These are phyloP conservation scores for Colletotrichum costaricense DNA, from an alignment of 2,329 filamentous ascomycete genomes.

Conservation along the genomic window DNA sequence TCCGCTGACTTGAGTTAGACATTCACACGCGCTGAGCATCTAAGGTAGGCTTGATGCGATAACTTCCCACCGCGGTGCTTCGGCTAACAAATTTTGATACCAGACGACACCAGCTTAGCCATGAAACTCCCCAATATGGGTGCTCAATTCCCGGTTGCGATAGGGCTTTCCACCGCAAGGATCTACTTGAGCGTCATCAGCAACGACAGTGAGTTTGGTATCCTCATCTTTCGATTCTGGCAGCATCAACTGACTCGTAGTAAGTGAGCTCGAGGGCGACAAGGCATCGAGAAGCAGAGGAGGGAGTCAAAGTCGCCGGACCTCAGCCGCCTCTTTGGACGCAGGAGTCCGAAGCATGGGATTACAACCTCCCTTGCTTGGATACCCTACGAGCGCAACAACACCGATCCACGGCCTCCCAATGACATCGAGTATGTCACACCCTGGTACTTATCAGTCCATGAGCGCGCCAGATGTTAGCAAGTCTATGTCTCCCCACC, in stretches of 20 bases:
- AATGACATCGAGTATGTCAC: constrained; percentile 33
- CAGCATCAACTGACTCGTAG: background rate
- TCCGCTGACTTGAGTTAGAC: constrained; percentile 53
- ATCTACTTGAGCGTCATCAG: constrained; percentile 69
- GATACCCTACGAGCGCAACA: constrained; percentile 26
- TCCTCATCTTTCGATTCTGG: background rate
- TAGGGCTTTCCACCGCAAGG: constrained; percentile 67
- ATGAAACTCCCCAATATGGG: constrained; percentile 62
- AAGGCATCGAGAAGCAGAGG: constrained; percentile 26
- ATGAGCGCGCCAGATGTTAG: constrained; percentile 22
- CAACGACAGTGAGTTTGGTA: constrained; percentile 57
- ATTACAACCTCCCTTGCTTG: constrained; percentile 26
- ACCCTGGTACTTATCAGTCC: constrained; percentile 18
- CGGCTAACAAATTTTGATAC: constrained; percentile 16
- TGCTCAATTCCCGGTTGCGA: constrained; percentile 67
- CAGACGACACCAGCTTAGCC: constrained; percentile 71
- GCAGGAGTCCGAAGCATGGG: constrained; percentile 15
- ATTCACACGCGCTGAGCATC: constrained; percentile 71
- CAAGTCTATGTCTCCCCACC: constrained; percentile 34
- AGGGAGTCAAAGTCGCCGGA: constrained; percentile 26
- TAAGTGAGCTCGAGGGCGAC: constrained; percentile 36
- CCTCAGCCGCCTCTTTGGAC: constrained; percentile 35
- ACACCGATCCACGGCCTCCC: constrained; percentile 22
- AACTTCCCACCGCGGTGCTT: background rate
- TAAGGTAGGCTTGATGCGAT: constrained; percentile 56